Evolutionary conservation across 257 asterid genomes (phyloP).

Genomic region (Solanum chaucha): DNA sequence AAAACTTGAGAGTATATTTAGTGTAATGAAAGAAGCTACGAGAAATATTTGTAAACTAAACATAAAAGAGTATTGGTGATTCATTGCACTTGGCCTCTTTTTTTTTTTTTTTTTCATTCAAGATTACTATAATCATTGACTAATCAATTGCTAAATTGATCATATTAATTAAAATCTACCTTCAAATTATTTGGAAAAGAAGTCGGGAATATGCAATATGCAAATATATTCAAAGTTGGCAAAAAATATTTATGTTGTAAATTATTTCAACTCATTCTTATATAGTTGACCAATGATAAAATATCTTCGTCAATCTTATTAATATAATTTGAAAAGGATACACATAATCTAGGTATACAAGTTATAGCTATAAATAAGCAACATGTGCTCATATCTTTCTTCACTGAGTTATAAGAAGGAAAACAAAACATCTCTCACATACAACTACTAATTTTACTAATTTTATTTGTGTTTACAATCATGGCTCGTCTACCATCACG

Average conservation of each 20-base stretch:
- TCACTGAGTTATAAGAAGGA: background rate
- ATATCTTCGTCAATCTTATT: background rate
- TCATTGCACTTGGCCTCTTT: background rate
- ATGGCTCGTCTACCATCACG: background rate
- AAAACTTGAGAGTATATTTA: background rate
- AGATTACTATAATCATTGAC: background rate
- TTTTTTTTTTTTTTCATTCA: background rate
- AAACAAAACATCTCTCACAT: background rate
- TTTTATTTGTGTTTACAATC: background rate
- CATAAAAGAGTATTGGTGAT: background rate
- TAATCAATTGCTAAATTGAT: background rate
- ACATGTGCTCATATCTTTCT: background rate
- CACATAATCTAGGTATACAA: background rate
- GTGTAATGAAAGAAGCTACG: background rate
- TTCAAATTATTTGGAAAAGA: background rate
- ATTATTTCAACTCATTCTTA: background rate
- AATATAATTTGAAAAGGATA: background rate
- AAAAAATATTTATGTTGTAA: background rate
- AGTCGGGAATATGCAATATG: background rate
- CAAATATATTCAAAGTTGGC: background rate
- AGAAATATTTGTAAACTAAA: background rate
- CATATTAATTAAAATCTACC: background rate
- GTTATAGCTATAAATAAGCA: background rate
- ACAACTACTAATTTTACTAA: background rate
- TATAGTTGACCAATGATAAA: background rate